Evolutionary conservation across 331 rosid species (phyloP), one percentile per base, ranked within the genome.

Genomic region (Erythrophleum ivorense): DNA sequence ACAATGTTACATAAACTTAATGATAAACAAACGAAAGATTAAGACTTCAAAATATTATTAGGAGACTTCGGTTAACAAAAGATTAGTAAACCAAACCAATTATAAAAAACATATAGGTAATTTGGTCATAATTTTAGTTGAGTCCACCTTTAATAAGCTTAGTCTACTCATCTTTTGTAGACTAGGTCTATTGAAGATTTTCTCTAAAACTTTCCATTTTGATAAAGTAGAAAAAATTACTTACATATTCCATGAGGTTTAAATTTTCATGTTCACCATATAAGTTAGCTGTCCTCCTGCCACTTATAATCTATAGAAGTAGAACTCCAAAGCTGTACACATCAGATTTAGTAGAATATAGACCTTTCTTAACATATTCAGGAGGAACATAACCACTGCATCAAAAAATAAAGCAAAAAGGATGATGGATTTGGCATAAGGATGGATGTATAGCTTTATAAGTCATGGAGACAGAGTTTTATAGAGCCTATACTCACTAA

Each of bases 311-410:
- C 36, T 86, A 90, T 2, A 89, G 64, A 62, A 89, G 90, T 8
- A 89, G 83, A 70, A 86, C 86, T 60, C 90, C 90, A 19, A 86
- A 86, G 34, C 88, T 82, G 55, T 82, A 84, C 7, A 86, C 88
- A 46, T 86, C 88, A 0, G 46, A 82, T 66, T 89, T 86, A 4
- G 52, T 84, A 2, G 93, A 90, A 29, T 84, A 87, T 9, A 78
- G 3, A 7, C 91, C 88, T 36, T 60, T 38, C 46, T 6, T 74
- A 6, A 71, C 38, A 70, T 90, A 88, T 55, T 84, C 85, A 46
- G 83, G 88, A 5, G 92, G 84, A 46, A 84, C 64, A 73, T 73
- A 89, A 4, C 89, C 86, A 7, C 88, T 89, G 70, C 73, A 75
- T 19, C 43, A 14, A 4, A 78, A 62, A 43, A 40, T 3, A 16